Evolutionary conservation across 768 basidiomycete genomes (phyloP), one percentile per base, ranked within the genome.

Genomic region (Hydnum rufescens): DNA sequence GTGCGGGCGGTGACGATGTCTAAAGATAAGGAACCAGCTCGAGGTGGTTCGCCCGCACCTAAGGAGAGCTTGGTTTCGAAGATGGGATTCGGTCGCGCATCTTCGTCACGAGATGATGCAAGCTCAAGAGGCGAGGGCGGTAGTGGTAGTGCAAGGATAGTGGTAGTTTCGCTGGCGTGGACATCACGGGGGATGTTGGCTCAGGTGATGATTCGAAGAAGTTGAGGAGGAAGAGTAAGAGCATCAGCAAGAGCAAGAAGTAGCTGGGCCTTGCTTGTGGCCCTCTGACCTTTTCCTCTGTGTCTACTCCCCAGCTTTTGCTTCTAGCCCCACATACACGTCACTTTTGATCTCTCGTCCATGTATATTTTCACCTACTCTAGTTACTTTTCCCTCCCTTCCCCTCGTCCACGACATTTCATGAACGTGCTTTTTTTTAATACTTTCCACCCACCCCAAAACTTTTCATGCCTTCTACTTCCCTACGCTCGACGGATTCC

Each of bases 171-270:
- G n/a, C n/a, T n/a, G 8, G 8, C 34, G 34, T 19, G 34, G 34
- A 39, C 19, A 19, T 19, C 34, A 19, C 8, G 34, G 34, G 19
- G 19, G 34, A 39, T 8, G 34, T 19, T 8, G 8, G 8, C 19
- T 8, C 34, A 8, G 34, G 34, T 19, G 34, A 39, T 8, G 34
- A 19, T 39, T 39, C 34, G 8, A 47, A 47, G 44, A 47, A 16
- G 16, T 8, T 8, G 8, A 47, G 26, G 44, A 47, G 26, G 13
- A 47, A 47, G 44, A 16, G 16, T 13, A 47, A 47, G 13, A n/a
- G n/a, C n/a, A n/a, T n/a, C n/a, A n/a, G n/a, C n/a, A 47, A 47
- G 44, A 25, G 44, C 44, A 47, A 47, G 44, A 47, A 47, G 44
- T 47, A 28, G 26, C 13, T 19, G 19, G 19, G 8, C 19, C 19